Evolutionary conservation across 768 basidiomycete genomes (phyloP), one percentile per base, ranked within the genome.

Genomic region (Amanita thiersii): DNA sequence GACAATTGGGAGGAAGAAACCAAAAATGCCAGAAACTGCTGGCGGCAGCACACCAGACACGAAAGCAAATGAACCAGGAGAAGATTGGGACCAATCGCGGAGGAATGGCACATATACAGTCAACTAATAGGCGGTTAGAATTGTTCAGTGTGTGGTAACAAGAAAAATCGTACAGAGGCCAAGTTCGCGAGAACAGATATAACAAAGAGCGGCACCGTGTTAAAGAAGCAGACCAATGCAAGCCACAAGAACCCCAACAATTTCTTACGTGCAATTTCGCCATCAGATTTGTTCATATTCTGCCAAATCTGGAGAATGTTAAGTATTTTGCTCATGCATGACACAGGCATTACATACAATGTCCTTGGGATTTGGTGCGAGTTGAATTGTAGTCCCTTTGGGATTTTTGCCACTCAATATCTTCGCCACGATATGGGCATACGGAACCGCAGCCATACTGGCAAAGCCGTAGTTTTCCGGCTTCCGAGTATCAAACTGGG

Each of bases 281-380:
- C 71, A 12, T 83, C 69, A 1, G 81, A 75, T 54, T 76, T 78
- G 54, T 79, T 81, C 67, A 98, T 72, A 58, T 99, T 99, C 32
- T 72, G 63, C 96, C 96, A 99, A 37, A 97, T 80, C 85, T 88
- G 46, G n/a, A n/a, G n/a, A n/a, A n/a, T n/a, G n/a, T n/a, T n/a
- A n/a, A n/a, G n/a, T n/a, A n/a, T n/a, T n/a, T n/a, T n/a, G n/a
- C n/a, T n/a, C n/a, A n/a, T 18, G n/a, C 14, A 38, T 21, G 10
- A 37, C 21, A 35, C 30, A 12, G 36, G 33, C 37, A 49, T 37
- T 25, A 64, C 76, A 44, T 49, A 88, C 86, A 43, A 91, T 86
- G 56, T 91, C 89, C 55, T 86, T 88, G 12, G 90, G 89, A 57
- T 90, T 88, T 1, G 90, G 90, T 2, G 90, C 91, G 37, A 91